These are phyloP conservation scores for Marasmius oreades DNA, from an alignment of 1,284 basidiomycete species.

Conservation along the genomic window DNA sequence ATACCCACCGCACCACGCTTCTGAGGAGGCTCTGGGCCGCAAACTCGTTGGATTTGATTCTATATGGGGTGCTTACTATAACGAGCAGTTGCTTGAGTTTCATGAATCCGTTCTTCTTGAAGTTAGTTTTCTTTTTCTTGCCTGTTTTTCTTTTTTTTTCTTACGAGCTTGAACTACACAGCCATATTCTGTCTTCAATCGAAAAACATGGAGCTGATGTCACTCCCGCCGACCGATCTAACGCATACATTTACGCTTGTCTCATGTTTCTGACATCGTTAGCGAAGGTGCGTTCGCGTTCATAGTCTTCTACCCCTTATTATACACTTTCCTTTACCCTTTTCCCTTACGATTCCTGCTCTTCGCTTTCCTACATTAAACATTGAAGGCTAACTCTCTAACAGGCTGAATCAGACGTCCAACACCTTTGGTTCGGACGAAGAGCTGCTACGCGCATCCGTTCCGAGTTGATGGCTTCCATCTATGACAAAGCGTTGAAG, in stretches of 20 bases:
- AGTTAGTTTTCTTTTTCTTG: no score
- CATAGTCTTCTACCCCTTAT: no score
- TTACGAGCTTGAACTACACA: background rate
- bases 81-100: slow-evolving; percentile 70
- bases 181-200: slow-evolving; percentile 15
- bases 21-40: slow-evolving; percentile 30
- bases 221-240: slow-evolving; percentile 44
- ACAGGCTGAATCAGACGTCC: slow-evolving; percentile 64
- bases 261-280: slow-evolving; percentile 60
- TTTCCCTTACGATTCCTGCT: background rate
- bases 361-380: no score
- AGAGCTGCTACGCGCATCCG: slow-evolving; percentile 70
- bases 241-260: slow-evolving; percentile 71
- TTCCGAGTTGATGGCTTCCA: slow-evolving; percentile 73
- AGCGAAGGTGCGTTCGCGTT: slow-evolving; percentile 37
- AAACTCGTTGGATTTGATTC: slow-evolving; percentile 68
- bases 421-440: slow-evolving; percentile 77
- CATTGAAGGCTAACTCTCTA: slow-evolving; percentile 11
- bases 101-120: slow-evolving; percentile 63
- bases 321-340: background rate
- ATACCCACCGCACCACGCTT: slow-evolving; percentile 21
- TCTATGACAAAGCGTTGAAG: slow-evolving; percentile 89
- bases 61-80: slow-evolving; percentile 67
- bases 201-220: slow-evolving; percentile 16
- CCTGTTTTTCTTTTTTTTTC: background rate